Percentiles rank a stretch among this genome's conserved stretches.
These are phyloP conservation scores for Exophiala lecanii-corni DNA, from an alignment of 2,329 filamentous ascomycete genomes.

Conservation along the genomic window DNA sequence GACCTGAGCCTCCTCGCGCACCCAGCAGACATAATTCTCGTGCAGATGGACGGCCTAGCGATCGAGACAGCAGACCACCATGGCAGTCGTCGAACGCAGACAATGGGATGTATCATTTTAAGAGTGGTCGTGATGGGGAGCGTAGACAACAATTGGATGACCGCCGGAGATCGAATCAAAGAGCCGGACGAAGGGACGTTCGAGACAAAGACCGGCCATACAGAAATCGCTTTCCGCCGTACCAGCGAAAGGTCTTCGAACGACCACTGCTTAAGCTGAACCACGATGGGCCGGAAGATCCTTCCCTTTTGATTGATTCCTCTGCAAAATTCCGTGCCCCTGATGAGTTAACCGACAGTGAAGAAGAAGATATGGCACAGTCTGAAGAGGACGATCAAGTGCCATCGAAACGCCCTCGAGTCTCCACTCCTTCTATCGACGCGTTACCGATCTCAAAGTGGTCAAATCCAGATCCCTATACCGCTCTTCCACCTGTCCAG, in stretches of 20 bases:
- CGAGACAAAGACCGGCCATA: constrained; percentile 4
- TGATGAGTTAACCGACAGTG: constrained; percentile 41
- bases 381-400: constrained; percentile 31
- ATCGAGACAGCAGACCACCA: no score
- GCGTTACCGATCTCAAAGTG: constrained; percentile 60
- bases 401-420: constrained; percentile 35
- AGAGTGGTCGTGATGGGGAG: constrained; percentile 13
- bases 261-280: constrained; percentile 18
- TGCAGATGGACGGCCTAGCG: no score
- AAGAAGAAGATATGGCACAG: constrained; percentile 43
- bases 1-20: constrained; percentile 5
- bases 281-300: constrained; percentile 11
- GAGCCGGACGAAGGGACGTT: neutral
- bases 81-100: constrained; percentile 3
- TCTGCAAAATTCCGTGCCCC: constrained; percentile 27
- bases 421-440: constrained; percentile 26
- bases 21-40: constrained; percentile 8
- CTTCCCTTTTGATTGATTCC: constrained; percentile 8
- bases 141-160: neutral
- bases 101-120: constrained; percentile 18
- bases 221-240: constrained; percentile 6
- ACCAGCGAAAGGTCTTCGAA: constrained; percentile 6
- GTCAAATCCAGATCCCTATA: constrained; percentile 96
- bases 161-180: constrained; percentile 6
- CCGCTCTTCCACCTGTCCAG: constrained; percentile 67